Evolutionary conservation across 257 asterid genomes (phyloP).

Genomic region (Przewalskia tangutica): DNA sequence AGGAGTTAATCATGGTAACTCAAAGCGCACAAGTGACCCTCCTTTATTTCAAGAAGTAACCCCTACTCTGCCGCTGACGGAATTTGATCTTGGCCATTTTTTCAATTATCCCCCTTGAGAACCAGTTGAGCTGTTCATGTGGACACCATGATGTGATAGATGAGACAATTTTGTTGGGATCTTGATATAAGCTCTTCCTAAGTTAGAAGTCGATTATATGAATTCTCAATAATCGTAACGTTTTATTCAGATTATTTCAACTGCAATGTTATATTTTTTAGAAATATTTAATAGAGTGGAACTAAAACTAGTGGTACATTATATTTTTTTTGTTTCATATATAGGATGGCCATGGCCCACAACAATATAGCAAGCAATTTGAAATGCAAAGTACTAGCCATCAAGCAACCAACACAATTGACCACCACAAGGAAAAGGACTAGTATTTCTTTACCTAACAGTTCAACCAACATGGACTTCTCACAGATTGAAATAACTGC

Average conservation of each 20-base stretch:
- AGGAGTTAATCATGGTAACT: no score
- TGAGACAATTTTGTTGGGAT: no score
- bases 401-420: conserved; percentile 43
- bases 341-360: conserved; percentile 49
- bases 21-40: no score
- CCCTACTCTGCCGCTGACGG: no score
- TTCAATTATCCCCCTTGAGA: no score
- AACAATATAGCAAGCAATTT: conserved; percentile 35
- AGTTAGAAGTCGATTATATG: neutral
- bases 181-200: neutral
- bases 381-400: conserved; percentile 62
- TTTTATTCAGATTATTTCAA: neutral
- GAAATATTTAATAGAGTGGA: neutral
- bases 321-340: neutral
- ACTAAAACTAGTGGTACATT: neutral
- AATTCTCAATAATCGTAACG: neutral
- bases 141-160: no score
- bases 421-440: conserved; percentile 31
- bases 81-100: no score
- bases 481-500: conserved; percentile 68
- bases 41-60: no score
- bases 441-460: conserved; percentile 26
- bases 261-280: neutral
- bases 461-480: conserved; percentile 61
- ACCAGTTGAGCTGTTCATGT: no score